Percentiles rank a stretch among this genome's conserved stretches.
phyloP scores from a whole-genome alignment of 2,329 filamentous ascomycete genomes.

The Hansfordia pulvinata region DNA sequence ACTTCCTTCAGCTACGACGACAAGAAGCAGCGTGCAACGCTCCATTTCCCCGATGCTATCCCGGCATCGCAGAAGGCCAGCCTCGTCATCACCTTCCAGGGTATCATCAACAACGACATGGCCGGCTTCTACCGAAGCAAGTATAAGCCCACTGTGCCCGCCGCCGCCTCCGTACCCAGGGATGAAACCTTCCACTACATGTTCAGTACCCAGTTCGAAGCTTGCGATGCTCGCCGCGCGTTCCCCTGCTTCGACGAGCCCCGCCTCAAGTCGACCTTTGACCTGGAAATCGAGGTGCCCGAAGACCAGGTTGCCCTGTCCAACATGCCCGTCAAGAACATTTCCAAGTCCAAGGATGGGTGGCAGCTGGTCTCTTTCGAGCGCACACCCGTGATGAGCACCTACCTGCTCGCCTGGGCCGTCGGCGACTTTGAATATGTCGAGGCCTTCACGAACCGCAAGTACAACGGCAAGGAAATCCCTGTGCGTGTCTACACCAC shows the following conservation, averaged over 20 bases:
- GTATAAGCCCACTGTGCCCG: conserved; percentile 68
- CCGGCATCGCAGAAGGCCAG: conserved; percentile 51
- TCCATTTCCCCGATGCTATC: conserved; percentile 63
- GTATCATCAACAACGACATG: conserved; percentile 81
- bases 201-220: conserved; percentile 95
- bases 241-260: conserved; percentile 99
- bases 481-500: conserved; percentile 96
- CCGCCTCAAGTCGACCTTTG: conserved; percentile 91
- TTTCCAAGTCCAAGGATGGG: conserved; percentile 43
- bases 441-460: conserved; percentile 77
- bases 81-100: conserved; percentile 62
- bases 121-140: conserved; percentile 87
- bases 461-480: conserved; percentile 81
- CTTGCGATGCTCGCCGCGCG: conserved; percentile 84
- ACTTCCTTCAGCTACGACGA: conserved; percentile 67
- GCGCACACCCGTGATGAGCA: conserved; percentile 80
- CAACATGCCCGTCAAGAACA: conserved; percentile 85
- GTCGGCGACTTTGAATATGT: conserved; percentile 96
- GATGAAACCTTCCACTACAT: conserved; percentile 57
- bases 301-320: conserved; percentile 78
- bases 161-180: conserved; percentile 64
- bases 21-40: conserved; percentile 68
- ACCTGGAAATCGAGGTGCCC: conserved; percentile 84
- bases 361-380: conserved; percentile 70
- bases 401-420: conserved; percentile 83